These are phyloP conservation scores for Meripilus lineatus DNA, from an alignment of 1,284 basidiomycete genomes.

Conservation along the genomic window DNA sequence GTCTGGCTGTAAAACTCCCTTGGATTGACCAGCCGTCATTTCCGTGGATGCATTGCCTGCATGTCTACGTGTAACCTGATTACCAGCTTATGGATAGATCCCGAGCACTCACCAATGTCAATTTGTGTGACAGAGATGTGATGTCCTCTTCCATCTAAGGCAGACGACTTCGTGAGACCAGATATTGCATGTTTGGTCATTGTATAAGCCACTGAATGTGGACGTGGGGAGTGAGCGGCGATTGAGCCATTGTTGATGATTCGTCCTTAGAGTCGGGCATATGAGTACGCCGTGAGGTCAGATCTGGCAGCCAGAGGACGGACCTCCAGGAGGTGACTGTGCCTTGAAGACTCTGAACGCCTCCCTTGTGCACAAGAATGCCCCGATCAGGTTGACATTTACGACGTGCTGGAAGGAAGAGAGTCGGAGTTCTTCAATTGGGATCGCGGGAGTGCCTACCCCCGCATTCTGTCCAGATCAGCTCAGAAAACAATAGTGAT, in stretches of 20 bases:
- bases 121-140: constrained; percentile 77
- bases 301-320: too few relatives aligned
- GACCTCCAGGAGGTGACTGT: constrained; percentile 69
- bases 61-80: neutral
- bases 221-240: constrained; percentile 70
- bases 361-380: constrained; percentile 76
- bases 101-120: constrained; percentile 58
- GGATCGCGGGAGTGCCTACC: constrained; percentile 40
- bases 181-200: constrained; percentile 75
- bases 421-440: constrained; percentile 63
- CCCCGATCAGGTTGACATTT: constrained; percentile 66
- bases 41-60: constrained; percentile 65
- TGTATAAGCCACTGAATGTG: constrained; percentile 64
- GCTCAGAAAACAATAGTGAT: neutral
- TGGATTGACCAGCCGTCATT: constrained; percentile 41
- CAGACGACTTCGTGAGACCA: constrained; percentile 71
- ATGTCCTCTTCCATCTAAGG: constrained; percentile 70
- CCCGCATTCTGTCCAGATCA: constrained; percentile 56
- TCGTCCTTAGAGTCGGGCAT: constrained; percentile 53
- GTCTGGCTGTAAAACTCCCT: constrained; percentile 64
- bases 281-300: neutral
- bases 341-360: constrained; percentile 71
- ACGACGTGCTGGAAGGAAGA: constrained; percentile 59
- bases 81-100: constrained; percentile 7
- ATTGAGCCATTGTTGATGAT: constrained; percentile 86